Conservation (phyloP, 805 yeast species). For the Lipomyces spencermartinsiae region DNA sequence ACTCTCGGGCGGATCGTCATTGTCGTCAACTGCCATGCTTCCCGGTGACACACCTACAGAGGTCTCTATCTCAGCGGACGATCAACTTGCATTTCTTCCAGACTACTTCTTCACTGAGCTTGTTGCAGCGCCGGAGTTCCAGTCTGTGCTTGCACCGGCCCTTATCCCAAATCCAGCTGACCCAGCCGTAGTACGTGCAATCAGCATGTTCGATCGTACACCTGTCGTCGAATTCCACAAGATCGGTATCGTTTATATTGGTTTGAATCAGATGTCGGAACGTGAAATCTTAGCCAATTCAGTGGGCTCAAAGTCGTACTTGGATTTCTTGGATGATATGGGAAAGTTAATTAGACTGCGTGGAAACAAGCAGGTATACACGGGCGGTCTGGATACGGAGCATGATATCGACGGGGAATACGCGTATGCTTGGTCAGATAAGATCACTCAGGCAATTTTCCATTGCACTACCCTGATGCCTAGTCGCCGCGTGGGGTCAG, state of each 20-base stretch:
- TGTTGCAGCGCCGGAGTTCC: slow-evolving; percentile 52
- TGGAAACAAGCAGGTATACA: slow-evolving; percentile 59
- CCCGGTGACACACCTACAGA: not conserved
- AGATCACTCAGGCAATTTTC: slow-evolving; percentile 71
- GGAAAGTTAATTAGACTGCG: slow-evolving; percentile 68
- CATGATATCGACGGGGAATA: slow-evolving; percentile 75
- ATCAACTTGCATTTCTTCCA: slow-evolving; percentile 48
- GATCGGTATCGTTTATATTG: slow-evolving; percentile 78
- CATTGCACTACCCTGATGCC: slow-evolving; percentile 89
- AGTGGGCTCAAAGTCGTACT: slow-evolving; percentile 67
- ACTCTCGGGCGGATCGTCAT: slow-evolving; percentile 1
- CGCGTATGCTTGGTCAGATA: slow-evolving; percentile 75
- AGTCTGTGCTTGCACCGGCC: slow-evolving; percentile 51
- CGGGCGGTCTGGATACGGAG: slow-evolving; percentile 81
- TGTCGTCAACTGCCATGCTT: not conserved
- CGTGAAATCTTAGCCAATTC: slow-evolving; percentile 66
- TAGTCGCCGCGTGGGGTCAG: slow-evolving; percentile 46
- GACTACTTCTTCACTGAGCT: slow-evolving; percentile 60
- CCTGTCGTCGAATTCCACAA: slow-evolving; percentile 82
- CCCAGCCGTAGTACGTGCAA: slow-evolving; percentile 52
- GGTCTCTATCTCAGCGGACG: slow-evolving; percentile 23
- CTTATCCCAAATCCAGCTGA: slow-evolving; percentile 52
- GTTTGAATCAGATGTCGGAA: slow-evolving; percentile 68
- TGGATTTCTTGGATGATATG: slow-evolving; percentile 60
- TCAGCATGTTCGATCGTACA: slow-evolving; percentile 70